Evolutionary conservation across 176 grass and related monocot genomes (phyloP).

Genomic region (Cenchrus americanus): DNA sequence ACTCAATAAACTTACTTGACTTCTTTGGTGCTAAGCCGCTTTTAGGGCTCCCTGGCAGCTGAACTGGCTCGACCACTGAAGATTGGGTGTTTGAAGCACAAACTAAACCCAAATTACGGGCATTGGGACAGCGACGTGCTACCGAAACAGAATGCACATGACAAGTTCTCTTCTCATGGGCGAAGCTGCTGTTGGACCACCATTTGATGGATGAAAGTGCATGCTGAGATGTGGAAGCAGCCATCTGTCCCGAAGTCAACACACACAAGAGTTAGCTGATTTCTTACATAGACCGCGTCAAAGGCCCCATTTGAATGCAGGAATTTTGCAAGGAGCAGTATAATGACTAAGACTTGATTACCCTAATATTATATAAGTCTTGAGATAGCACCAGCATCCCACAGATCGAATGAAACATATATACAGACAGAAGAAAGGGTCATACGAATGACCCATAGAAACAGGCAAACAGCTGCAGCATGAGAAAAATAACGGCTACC

Average conservation of each 20-base stretch:
- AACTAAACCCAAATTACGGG: constrained; percentile 37
- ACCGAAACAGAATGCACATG: constrained; percentile 13
- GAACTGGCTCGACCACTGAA: constrained; percentile 48
- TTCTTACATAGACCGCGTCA: not conserved
- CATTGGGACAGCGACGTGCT: not conserved
- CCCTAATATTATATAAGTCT: not conserved
- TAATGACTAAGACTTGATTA: not conserved
- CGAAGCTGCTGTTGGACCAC: not conserved
- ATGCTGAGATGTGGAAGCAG: constrained; percentile 50
- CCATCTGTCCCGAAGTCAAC: constrained; percentile 58
- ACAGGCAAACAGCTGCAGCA: not conserved
- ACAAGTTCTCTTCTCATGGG: not conserved
- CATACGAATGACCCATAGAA: not conserved
- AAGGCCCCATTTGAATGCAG: constrained; percentile 5
- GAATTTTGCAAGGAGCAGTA: not conserved
- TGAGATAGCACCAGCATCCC: not conserved
- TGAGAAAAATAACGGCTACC: not conserved
- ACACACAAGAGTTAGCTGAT: not conserved
- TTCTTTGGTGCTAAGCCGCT: constrained; percentile 50
- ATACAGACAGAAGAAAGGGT: not conserved
- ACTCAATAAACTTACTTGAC: constrained; percentile 46
- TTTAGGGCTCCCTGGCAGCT: constrained; percentile 49
- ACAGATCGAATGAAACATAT: not conserved
- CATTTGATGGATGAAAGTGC: constrained; percentile 39
- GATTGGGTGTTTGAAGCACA: constrained; percentile 48